A percentile compares a stretch with the other conserved stretches of the same genome.
Evolutionary conservation across 139 green algal species (phyloP).

Genomic region (Medakamo hakoo): DNA sequence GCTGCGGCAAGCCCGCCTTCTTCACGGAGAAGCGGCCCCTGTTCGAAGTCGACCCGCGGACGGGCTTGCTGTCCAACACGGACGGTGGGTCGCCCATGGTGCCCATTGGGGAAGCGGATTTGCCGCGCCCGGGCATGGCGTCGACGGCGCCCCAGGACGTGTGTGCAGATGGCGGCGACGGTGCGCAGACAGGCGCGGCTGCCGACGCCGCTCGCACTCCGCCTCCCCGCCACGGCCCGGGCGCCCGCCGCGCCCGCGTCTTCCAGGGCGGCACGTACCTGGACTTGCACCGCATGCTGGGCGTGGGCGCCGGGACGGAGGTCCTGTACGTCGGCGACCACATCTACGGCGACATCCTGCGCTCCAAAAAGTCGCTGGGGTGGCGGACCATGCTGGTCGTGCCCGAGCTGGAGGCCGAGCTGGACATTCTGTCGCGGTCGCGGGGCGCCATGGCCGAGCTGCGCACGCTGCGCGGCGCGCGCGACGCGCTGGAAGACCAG

Average conservation of each 20-base stretch:
- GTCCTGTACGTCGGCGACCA: conserved; percentile 63
- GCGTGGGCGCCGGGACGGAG: conserved; percentile 36
- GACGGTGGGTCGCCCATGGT: conserved; percentile 72
- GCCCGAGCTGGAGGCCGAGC: conserved; percentile 78
- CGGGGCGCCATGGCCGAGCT: conserved; percentile 34
- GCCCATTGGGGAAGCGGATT: conserved; percentile 55
- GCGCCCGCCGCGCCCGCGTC: conserved; percentile 15
- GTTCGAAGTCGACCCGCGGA: conserved; percentile 41
- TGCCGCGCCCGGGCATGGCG: conserved; percentile 21
- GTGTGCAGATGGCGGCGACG: too few relatives aligned
- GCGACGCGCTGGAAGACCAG: conserved; percentile 68
- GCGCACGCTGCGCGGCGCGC: conserved; percentile 33
- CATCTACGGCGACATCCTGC: conserved; percentile 75
- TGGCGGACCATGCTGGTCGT: conserved; percentile 97
- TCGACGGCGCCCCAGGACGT: conserved; percentile 1
- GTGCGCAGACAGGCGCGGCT: neutral
- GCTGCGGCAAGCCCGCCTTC: conserved; percentile 65
- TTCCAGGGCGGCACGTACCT: conserved; percentile 58
- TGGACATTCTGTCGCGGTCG: conserved; percentile 28
- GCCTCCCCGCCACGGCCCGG: neutral
- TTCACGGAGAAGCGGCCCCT: conserved; percentile 46
- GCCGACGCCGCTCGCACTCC: neutral
- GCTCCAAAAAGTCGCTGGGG: conserved; percentile 60
- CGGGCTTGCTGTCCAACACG: conserved; percentile 64
- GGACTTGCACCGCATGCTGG: conserved; percentile 86